These are phyloP conservation scores for Corymbia citriodora DNA, from an alignment of 441 rosid genomes.

Conservation along the genomic window DNA sequence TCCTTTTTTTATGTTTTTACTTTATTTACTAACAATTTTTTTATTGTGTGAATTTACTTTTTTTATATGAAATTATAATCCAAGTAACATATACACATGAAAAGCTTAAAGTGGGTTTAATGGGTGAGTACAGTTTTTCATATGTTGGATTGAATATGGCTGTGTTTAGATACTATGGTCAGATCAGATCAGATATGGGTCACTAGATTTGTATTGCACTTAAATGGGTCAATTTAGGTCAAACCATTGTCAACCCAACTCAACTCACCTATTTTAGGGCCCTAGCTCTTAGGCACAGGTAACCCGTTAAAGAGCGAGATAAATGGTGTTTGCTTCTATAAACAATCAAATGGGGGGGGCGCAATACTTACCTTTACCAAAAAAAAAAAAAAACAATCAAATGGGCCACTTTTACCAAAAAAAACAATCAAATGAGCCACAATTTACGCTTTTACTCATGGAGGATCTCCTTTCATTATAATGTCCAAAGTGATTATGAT, in stretches of 20 bases:
- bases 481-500: neutral
- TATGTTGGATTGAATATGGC: neutral
- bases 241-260: neutral
- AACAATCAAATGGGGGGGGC: neutral
- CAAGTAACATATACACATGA: neutral
- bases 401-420: too few relatives aligned
- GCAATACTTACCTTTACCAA: too few relatives aligned
- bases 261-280: neutral
- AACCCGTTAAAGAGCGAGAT: neutral
- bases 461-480: neutral
- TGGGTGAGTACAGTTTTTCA: neutral
- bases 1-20: neutral
- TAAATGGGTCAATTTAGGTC: neutral
- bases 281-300: neutral
- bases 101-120: neutral
- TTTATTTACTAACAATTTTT: neutral
- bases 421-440: neutral
- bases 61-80: neutral
- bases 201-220: neutral
- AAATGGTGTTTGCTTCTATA: neutral
- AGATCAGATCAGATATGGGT: neutral
- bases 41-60: neutral
- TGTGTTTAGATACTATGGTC: neutral
- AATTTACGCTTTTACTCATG: neutral
- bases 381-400: neutral